phyloP scores from a whole-genome alignment of 2,329 filamentous ascomycete genomes.

The Aureobasidium vineae region DNA sequence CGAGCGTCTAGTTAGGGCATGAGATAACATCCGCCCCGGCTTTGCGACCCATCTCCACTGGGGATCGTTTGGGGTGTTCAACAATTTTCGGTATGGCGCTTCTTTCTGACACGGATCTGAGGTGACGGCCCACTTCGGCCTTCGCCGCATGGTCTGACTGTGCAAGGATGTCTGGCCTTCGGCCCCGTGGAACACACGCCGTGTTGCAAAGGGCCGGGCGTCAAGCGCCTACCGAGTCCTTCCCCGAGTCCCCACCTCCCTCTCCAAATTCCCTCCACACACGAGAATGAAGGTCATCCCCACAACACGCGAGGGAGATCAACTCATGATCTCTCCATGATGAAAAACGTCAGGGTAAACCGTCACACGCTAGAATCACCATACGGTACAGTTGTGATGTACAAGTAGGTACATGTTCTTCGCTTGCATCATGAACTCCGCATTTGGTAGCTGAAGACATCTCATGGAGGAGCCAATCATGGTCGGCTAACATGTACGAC shows the following conservation, averaged over 20 bases:
- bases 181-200: slow-evolving; percentile 12
- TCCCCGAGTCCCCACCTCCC: slow-evolving; percentile 8
- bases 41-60: slow-evolving; percentile 1
- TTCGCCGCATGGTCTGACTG: slow-evolving; percentile 16
- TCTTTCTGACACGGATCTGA: slow-evolving; percentile 16
- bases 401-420: not conserved
- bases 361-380: not conserved
- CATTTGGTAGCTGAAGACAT: slow-evolving; percentile 14
- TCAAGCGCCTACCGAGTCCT: slow-evolving; percentile 14
- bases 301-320: slow-evolving; percentile 12
- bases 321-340: slow-evolving; percentile 13
- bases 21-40: slow-evolving; percentile 8
- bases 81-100: slow-evolving; percentile 16
- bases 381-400: not conserved
- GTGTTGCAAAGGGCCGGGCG: slow-evolving; percentile 22
- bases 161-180: slow-evolving; percentile 22
- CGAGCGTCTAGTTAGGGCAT: not conserved
- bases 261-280: slow-evolving; percentile 2
- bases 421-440: slow-evolving; percentile 12
- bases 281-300: not conserved
- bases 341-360: not conserved
- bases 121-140: slow-evolving; percentile 16
- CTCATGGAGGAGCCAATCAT: slow-evolving; percentile 16
- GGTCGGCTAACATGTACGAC: slow-evolving; percentile 22
- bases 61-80: slow-evolving; percentile 11